Evolutionary conservation across 768 basidiomycete species (phyloP), one percentile per base, ranked within the genome.

Genomic region (Astraeus odoratus): DNA sequence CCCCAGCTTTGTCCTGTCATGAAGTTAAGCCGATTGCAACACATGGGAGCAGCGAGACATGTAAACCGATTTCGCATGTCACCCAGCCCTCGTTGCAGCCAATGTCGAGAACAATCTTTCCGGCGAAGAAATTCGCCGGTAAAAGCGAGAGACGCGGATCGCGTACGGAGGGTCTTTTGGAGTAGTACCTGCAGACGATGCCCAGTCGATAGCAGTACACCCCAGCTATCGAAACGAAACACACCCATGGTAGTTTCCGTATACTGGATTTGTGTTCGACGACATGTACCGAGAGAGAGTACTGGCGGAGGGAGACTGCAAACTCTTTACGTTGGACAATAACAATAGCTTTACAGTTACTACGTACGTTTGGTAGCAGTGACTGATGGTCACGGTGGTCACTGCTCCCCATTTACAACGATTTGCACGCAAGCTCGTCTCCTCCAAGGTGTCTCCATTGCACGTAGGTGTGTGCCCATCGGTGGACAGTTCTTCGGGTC

Each of bases 61-160:
- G 30, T 24, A 38, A 51, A 83, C 90, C 90, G n/a, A 93, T 79
- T 59, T 93, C 87, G 57, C 84, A 84, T 1, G 86, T 83, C 27
- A 94, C 81, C 73, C 76, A 78, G 7, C 91, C 91, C 56, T 88
- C 82, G 59, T 94, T 95, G 58, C 87, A 89, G 1, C 91, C 91
- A 0, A 94, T 66, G 62, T 95, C 91, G 9, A 95, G 72, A 3
- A 93, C 82, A 38, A 70, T 67, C 47, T 77, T 76, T 12, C 63
- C 73, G 3, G 47, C 22, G 53, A 92, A 81, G 26, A 84, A 66
- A 1, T 61, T 52, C 3, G 61, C 31, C 0, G 81, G 81, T 1
- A 95, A 65, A 15, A 82, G 64, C 1, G 73, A 68, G 2, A 95
- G 71, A 13, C 92, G 77, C 0, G 77, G 73, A 59, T 93, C 87